Evolutionary conservation across 208 protist genomes (phyloP).

Genomic region (Trypanosoma avium): DNA sequence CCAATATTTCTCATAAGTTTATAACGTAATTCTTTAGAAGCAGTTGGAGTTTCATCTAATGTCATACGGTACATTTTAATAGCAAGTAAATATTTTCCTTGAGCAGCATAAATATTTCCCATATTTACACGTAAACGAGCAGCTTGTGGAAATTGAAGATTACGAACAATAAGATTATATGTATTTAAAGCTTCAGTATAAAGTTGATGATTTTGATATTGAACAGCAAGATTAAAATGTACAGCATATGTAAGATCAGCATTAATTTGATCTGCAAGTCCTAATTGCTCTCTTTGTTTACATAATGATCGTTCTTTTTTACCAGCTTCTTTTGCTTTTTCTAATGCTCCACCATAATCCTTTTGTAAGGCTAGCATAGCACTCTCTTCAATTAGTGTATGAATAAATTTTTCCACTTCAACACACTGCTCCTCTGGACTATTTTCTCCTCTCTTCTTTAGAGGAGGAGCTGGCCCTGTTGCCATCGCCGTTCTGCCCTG

Average conservation of each 20-base stretch:
- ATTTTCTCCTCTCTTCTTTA: slow-evolving; percentile 91
- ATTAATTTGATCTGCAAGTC: slow-evolving; percentile 93
- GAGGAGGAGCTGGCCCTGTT: slow-evolving; percentile 84
- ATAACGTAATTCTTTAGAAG: slow-evolving; percentile 91
- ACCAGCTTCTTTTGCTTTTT: slow-evolving; percentile 94
- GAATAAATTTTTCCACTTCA: slow-evolving; percentile 93
- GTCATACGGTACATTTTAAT: slow-evolving; percentile 98
- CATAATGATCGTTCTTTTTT: slow-evolving; percentile 92
- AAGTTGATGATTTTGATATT: slow-evolving; percentile 95
- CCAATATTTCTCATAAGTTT: slow-evolving; percentile 96
- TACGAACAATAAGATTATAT: slow-evolving; percentile 95
- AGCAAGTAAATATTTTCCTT: slow-evolving; percentile 95
- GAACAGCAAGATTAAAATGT: slow-evolving; percentile 95
- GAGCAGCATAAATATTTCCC: slow-evolving; percentile 97
- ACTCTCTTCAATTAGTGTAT: slow-evolving; percentile 94
- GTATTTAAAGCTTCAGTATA: slow-evolving; percentile 96
- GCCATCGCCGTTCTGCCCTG: slow-evolving; percentile 54
- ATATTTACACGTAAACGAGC: slow-evolving; percentile 96
- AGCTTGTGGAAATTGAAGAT: slow-evolving; percentile 93
- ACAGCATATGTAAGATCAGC: slow-evolving; percentile 96
- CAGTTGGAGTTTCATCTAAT: slow-evolving; percentile 92
- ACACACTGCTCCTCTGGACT: slow-evolving; percentile 91
- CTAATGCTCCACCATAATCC: slow-evolving; percentile 88
- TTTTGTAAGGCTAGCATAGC: slow-evolving; percentile 87
- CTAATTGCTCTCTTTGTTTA: slow-evolving; percentile 90